A percentile compares a stretch with the other conserved stretches of the same genome.
These are phyloP conservation scores for Candida easanensis DNA, from an alignment of 805 yeast genomes.

Conservation along the genomic window DNA sequence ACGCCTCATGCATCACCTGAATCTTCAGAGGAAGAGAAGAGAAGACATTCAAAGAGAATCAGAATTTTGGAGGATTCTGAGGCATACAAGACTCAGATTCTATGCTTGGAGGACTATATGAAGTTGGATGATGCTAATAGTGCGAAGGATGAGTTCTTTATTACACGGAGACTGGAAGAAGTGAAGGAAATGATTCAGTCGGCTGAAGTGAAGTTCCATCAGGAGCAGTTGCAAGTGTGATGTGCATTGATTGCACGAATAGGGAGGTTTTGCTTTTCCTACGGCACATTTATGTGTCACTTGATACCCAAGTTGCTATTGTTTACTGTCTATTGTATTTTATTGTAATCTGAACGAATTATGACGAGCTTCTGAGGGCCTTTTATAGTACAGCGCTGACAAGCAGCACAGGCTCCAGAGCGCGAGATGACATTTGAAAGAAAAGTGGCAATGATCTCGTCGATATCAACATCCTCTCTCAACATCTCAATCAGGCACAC, in stretches of 20 bases:
- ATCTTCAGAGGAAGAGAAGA: conserved; percentile 8
- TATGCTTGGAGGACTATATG: conserved; percentile 27
- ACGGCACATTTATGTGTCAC: too few relatives aligned
- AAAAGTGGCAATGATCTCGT: too few relatives aligned
- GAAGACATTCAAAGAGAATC: conserved; percentile 26
- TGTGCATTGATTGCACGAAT: background rate
- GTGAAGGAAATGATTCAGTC: conserved; percentile 17
- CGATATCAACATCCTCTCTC: background rate
- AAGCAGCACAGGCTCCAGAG: too few relatives aligned
- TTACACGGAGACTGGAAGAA: conserved; percentile 16
- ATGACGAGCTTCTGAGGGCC: too few relatives aligned
- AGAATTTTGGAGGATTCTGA: conserved; percentile 19
- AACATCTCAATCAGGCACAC: background rate
- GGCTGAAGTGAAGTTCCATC: conserved; percentile 11
- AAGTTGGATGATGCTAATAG: conserved; percentile 7
- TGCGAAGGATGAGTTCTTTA: conserved; percentile 14
- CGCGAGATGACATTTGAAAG: too few relatives aligned
- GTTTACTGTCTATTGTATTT: too few relatives aligned
- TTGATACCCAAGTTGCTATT: too few relatives aligned
- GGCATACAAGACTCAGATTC: conserved; percentile 3
- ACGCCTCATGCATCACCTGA: conserved; percentile 26
- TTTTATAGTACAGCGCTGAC: too few relatives aligned
- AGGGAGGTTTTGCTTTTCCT: background rate
- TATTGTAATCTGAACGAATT: too few relatives aligned
- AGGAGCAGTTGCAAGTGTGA: background rate